Percentiles rank a stretch among this genome's conserved stretches.
Conservation (phyloP, 495 filamentous ascomycete genomes). For the Penicillium goetzii region DNA sequence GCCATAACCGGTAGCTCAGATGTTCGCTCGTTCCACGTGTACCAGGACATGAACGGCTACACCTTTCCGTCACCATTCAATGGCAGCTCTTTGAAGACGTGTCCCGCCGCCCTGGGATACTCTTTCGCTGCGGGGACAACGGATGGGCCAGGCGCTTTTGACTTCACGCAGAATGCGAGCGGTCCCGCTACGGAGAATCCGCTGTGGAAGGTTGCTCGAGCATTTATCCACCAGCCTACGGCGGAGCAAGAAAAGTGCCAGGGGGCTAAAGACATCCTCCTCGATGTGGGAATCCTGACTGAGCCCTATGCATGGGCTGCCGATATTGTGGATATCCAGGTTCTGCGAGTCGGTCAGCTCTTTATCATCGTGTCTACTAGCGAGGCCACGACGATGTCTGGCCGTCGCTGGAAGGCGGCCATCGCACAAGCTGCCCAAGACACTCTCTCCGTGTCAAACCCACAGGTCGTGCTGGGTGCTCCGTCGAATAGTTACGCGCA, state of each 20-base stretch:
- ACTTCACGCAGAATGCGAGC: conserved; percentile 87
- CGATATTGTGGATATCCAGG: conserved; percentile 91
- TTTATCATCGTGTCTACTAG: conserved; percentile 86
- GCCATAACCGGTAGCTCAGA: conserved; percentile 55
- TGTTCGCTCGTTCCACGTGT: conserved; percentile 75
- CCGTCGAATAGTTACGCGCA: conserved; percentile 96
- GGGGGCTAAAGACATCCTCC: conserved; percentile 79
- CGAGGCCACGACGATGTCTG: conserved; percentile 95
- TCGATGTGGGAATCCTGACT: conserved; percentile 83
- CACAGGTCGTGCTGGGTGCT: conserved; percentile 85
- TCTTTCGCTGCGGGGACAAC: conserved; percentile 95
- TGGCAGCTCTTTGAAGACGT: conserved; percentile 71
- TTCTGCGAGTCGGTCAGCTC: conserved; percentile 85
- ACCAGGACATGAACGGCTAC: conserved; percentile 74
- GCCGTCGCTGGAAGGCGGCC: conserved; percentile 87
- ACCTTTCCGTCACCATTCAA: conserved; percentile 74
- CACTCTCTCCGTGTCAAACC: conserved; percentile 54
- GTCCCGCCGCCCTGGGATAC: conserved; percentile 90
- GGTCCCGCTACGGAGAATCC: conserved; percentile 74
- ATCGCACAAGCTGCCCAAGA: conserved; percentile 59
- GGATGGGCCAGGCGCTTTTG: conserved; percentile 89
- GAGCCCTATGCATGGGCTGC: conserved; percentile 88
- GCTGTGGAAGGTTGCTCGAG: conserved; percentile 77
- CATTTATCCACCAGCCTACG: conserved; percentile 71
- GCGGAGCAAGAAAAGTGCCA: conserved; percentile 79